These are phyloP conservation scores for Dryas integrifolia DNA, from an alignment of 331 rosid species.

Conservation along the genomic window DNA sequence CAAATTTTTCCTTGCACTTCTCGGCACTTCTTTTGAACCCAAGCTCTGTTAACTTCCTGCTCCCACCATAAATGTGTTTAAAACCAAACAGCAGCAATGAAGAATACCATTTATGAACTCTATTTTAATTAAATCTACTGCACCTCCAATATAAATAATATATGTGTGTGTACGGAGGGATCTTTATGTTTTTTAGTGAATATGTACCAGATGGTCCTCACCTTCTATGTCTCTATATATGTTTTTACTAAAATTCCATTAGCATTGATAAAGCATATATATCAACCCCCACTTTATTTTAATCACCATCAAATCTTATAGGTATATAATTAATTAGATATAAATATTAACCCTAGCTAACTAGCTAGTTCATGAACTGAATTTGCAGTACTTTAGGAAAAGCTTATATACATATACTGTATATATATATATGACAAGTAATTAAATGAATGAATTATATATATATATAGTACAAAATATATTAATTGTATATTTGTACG, in stretches of 20 bases:
- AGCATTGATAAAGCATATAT: background rate
- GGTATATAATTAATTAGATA: background rate
- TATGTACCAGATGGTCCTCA: slow-evolving; percentile 10
- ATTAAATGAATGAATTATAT: background rate
- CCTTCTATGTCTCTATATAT: background rate
- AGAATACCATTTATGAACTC: slow-evolving; percentile 32
- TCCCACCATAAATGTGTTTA: slow-evolving; percentile 35
- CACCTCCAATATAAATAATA: background rate
- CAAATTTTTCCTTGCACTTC: slow-evolving; percentile 84
- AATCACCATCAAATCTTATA: background rate
- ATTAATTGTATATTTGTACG: background rate
- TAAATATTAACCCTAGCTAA: background rate
- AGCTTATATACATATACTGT: too few relatives aligned
- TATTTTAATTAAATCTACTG: background rate
- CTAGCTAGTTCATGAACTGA: background rate
- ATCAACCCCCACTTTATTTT: background rate
- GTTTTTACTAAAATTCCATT: slow-evolving; percentile 7
- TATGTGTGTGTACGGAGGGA: background rate
- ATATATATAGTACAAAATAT: too few relatives aligned
- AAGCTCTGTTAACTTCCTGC: slow-evolving; percentile 81
- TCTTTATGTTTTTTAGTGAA: slow-evolving; percentile 11
- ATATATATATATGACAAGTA: too few relatives aligned
- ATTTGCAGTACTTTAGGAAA: too few relatives aligned
- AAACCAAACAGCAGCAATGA: slow-evolving; percentile 20
- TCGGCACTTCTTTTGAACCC: slow-evolving; percentile 80